Base-by-base conservation (phyloP, 495 filamentous ascomycete species). In the Annulohypoxylon maeteangense region DNA sequence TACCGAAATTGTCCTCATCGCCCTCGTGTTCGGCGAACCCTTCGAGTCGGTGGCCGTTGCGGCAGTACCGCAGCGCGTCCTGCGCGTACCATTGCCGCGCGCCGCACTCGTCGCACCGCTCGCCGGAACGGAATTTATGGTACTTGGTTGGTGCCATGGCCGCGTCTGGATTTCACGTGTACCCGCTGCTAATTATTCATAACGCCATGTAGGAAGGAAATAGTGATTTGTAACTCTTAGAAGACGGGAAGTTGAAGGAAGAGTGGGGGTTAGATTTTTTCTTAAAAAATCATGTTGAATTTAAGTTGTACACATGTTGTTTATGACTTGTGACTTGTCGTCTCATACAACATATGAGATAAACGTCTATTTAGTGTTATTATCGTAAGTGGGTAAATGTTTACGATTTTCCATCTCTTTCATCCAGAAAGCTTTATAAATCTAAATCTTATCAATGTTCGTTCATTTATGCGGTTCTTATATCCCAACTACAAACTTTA, bases 1-100 rank as follows among this genome's bases (percentile, higher is more conserved):
- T 86, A 48, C 89, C 90, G 68, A 90, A 93, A 71, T 90, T 88
- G 68, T 94, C 94, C 57, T 91, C 88, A 72, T 95, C 92, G 67
- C 88, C 88, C 31, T 81, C 68, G 78, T 91, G 75, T 22, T 62
- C 66, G 12, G 74, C 75, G 47, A 76, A 78, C 3, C 75, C 85
- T 67, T 86, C 83, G 23, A 85, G 80, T 50, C 82, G 81, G 73
- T 88, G 86, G 7, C 85, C 86, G 40, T 86, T 84, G 20, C 84
- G 75, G 63, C 86, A 88, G 65, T 85, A 87, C n/a, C 80, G 78
- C 10, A 80, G 71, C 14, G 84, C 85, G 66, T 83, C 79, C 63
- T 84, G 81, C 61, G 79, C 74, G 59, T 87, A 85, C 78, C 81
- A 87, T 32, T 79, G 70, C 38, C 79, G 76, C 10, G 83, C 80